Evolutionary conservation across 805 yeast genomes (phyloP).

Genomic region (Lipomyces yamadae): DNA sequence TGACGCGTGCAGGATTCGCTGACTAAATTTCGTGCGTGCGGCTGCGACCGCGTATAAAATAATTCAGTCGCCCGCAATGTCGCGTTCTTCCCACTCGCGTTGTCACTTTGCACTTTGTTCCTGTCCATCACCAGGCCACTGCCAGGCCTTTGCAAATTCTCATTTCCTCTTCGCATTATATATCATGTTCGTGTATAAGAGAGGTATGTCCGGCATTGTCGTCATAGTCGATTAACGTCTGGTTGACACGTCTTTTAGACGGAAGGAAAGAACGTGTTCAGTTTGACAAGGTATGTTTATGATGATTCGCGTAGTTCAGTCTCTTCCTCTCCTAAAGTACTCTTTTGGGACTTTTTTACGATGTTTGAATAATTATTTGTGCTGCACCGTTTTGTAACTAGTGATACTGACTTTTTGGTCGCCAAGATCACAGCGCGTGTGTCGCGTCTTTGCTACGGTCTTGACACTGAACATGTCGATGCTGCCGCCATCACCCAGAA

Average conservation of each 20-base stretch:
- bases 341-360: neutral
- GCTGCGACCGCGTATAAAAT: neutral
- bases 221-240: neutral
- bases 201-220: constrained; percentile 30
- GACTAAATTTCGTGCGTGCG: constrained; percentile 4
- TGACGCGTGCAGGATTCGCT: constrained; percentile 9
- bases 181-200: constrained; percentile 39
- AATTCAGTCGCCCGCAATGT: neutral
- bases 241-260: constrained; percentile 50
- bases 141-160: neutral
- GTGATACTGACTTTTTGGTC: constrained; percentile 5
- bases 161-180: neutral
- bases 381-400: neutral
- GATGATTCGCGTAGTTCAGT: neutral
- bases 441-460: constrained; percentile 90
- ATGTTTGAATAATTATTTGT: neutral
- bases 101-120: neutral
- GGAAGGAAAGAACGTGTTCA: constrained; percentile 90
- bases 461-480: constrained; percentile 89
- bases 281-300: constrained; percentile 61
- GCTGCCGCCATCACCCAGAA: constrained; percentile 95
- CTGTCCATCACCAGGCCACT: neutral
- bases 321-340: neutral
- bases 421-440: constrained; percentile 86
- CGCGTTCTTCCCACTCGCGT: neutral